Evolutionary conservation across 23 red algal genomes (phyloP).

Genomic region (Gracilaria domingensis): DNA sequence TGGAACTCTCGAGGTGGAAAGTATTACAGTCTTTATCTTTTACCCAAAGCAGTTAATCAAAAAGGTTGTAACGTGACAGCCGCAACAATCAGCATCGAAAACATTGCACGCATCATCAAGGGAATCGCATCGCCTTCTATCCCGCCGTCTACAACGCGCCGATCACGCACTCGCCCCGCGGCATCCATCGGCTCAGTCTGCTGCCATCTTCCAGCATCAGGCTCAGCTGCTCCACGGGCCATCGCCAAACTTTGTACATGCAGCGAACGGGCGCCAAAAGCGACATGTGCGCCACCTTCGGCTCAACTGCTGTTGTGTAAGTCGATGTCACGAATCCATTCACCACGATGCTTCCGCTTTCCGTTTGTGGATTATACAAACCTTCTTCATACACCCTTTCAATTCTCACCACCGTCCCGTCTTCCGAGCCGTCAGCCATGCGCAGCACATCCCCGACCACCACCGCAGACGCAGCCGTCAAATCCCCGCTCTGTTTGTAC

Average conservation of each 20-base stretch:
- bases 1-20: too few relatives aligned
- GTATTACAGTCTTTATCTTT: too few relatives aligned
- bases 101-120: slow-evolving; percentile 7
- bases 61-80: too few relatives aligned
- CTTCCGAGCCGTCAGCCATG: slow-evolving; percentile 12
- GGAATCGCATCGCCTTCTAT: neutral
- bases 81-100: neutral
- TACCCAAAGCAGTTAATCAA: too few relatives aligned
- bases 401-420: slow-evolving; percentile 4
- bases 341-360: slow-evolving; percentile 53
- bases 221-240: slow-evolving; percentile 28
- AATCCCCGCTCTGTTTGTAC: slow-evolving; percentile 13
- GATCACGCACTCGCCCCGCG: neutral
- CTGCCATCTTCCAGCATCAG: neutral
- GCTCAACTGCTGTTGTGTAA: slow-evolving; percentile 49
- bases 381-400: neutral
- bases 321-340: slow-evolving; percentile 41
- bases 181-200: neutral
- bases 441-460: slow-evolving; percentile 39
- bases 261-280: slow-evolving; percentile 35
- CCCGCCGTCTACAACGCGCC: neutral
- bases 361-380: slow-evolving; percentile 48
- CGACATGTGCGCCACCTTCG: slow-evolving; percentile 25
- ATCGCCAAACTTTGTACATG: slow-evolving; percentile 23
- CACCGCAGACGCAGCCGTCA: slow-evolving; percentile 29